phyloP scores from a whole-genome alignment of 1,284 basidiomycete species.

The Omphalotus olearius region DNA sequence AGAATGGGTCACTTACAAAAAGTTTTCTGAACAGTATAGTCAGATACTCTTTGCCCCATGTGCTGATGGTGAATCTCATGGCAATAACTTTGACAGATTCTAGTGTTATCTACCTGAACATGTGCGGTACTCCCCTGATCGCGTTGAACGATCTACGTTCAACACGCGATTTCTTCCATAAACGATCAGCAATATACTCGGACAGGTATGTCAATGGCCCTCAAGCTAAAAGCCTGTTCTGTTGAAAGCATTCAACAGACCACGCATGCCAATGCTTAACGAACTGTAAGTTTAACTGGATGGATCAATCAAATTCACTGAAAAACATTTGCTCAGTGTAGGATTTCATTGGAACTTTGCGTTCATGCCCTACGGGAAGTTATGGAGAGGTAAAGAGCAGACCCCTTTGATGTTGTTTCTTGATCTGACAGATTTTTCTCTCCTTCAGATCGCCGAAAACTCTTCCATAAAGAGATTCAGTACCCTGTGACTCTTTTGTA shows the following conservation, averaged over 20 bases:
- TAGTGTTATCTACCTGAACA: conserved; percentile 6
- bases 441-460: no score
- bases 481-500: neutral
- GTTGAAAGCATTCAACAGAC: neutral
- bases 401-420: no score
- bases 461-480: conserved; percentile 3
- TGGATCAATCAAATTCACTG: neutral
- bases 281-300: conserved; percentile 1
- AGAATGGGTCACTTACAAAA: conserved; percentile 18
- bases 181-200: conserved; percentile 17
- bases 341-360: conserved; percentile 35
- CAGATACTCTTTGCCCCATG: neutral
- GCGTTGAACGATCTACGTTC: conserved; percentile 28
- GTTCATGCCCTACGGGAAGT: conserved; percentile 30
- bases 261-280: conserved; percentile 7
- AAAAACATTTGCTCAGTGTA: conserved; percentile 23
- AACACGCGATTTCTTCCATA: conserved; percentile 32
- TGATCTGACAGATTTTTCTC: no score
- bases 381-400: neutral
- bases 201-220: neutral
- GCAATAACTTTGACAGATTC: neutral
- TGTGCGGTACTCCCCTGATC: conserved; percentile 1
- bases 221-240: neutral
- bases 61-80: no score
- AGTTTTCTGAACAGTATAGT: conserved; percentile 7